Percentiles rank a stretch among this genome's conserved stretches.
Conservation (phyloP, 768 basidiomycete genomes). For the Leucosporidium yakuticum region DNA sequence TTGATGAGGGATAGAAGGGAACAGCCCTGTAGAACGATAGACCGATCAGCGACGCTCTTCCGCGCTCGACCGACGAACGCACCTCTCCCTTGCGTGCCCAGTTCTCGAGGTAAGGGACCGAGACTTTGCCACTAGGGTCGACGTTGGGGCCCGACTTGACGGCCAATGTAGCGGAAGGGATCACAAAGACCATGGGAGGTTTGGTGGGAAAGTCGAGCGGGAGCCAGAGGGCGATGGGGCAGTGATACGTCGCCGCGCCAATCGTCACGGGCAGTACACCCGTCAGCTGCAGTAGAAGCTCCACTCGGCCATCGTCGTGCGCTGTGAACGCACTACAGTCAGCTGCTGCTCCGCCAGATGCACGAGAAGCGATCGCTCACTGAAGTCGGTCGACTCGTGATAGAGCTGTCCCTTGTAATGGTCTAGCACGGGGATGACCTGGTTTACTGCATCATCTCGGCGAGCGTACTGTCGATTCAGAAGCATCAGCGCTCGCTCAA, state of each 20-base stretch:
- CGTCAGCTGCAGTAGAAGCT: conserved; percentile 81
- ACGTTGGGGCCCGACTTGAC: conserved; percentile 68
- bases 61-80: conserved; percentile 36
- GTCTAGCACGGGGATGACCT: conserved; percentile 65
- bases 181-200: conserved; percentile 83
- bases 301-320: conserved; percentile 89
- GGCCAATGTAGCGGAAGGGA: conserved; percentile 84
- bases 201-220: conserved; percentile 72
- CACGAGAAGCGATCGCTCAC: conserved; percentile 20
- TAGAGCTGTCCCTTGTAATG: conserved; percentile 57
- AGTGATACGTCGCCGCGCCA: conserved; percentile 74
- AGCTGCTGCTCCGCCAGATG: background rate
- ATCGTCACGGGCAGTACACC: conserved; percentile 84
- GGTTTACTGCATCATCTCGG: conserved; percentile 55
- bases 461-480: conserved; percentile 49
- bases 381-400: conserved; percentile 26
- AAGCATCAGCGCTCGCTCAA: background rate
- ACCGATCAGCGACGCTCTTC: background rate
- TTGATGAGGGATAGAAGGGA: conserved; percentile 65
- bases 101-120: conserved; percentile 60
- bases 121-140: conserved; percentile 72
- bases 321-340: conserved; percentile 51
- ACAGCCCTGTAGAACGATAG: conserved; percentile 56
- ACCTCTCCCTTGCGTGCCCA: conserved; percentile 86
- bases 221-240: conserved; percentile 85